A percentile compares a stretch with the other conserved stretches of the same genome.
Conservation (phyloP, 2,329 filamentous ascomycete genomes). For the Bipolaris bicolor region DNA sequence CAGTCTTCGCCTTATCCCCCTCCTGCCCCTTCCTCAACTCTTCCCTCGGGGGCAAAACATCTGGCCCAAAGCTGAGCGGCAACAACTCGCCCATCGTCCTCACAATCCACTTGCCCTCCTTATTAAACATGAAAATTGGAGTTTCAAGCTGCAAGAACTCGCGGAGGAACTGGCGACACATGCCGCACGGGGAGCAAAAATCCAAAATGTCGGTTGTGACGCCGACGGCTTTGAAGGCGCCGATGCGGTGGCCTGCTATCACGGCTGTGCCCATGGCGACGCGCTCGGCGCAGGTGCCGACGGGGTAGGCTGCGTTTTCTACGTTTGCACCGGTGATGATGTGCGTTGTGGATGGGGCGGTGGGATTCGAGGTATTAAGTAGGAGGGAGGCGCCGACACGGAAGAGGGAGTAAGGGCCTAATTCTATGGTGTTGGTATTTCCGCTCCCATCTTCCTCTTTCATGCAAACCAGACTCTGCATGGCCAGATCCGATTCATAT, state of each 20-base stretch:
- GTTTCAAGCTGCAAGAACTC: conserved; percentile 59
- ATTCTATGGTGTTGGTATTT: not conserved
- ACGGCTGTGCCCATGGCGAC: conserved; percentile 84
- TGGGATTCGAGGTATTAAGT: conserved; percentile 25
- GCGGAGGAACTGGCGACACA: conserved; percentile 83
- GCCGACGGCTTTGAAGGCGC: conserved; percentile 70
- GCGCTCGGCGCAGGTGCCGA: conserved; percentile 93
- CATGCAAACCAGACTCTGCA: not conserved
- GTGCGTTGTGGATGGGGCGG: conserved; percentile 47
- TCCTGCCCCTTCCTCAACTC: conserved; percentile 37
- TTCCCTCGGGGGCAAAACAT: conserved; percentile 51
- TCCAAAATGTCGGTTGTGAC: conserved; percentile 77
- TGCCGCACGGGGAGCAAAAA: conserved; percentile 75
- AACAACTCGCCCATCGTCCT: conserved; percentile 69
- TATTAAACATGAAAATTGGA: conserved; percentile 93
- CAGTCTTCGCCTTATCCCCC: conserved; percentile 33
- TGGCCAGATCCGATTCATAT: too few relatives aligned
- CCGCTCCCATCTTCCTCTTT: too few relatives aligned
- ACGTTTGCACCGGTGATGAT: conserved; percentile 74
- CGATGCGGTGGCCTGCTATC: conserved; percentile 58
- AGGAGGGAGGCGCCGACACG: conserved; percentile 86
- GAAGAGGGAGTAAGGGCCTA: conserved; percentile 88
- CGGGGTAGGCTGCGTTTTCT: conserved; percentile 91
- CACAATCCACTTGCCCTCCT: conserved; percentile 73
- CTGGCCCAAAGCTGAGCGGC: conserved; percentile 61